These are phyloP conservation scores for Metarhizium robertsii DNA, from an alignment of 2,329 filamentous ascomycete genomes.

Conservation along the genomic window DNA sequence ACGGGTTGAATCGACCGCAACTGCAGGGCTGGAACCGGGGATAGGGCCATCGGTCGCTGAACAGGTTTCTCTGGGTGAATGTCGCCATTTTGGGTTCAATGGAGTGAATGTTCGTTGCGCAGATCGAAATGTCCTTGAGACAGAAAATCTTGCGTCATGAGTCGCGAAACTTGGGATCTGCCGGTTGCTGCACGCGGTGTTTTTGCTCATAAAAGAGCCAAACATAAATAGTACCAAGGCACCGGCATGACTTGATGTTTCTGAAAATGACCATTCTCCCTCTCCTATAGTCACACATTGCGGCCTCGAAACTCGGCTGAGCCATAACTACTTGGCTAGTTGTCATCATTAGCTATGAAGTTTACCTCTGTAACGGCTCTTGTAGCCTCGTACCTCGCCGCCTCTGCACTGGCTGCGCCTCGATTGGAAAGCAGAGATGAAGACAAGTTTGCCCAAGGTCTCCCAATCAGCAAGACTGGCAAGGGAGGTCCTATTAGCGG, in stretches of 20 bases:
- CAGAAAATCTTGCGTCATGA: not conserved
- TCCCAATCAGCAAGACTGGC: slow-evolving; percentile 46
- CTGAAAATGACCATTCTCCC: not conserved
- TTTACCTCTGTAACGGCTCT: slow-evolving; percentile 1
- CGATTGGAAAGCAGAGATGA: slow-evolving; percentile 12
- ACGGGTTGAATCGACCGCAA: not conserved
- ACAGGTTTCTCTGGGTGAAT: not conserved
- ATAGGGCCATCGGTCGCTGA: not conserved
- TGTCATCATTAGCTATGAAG: slow-evolving; percentile 8
- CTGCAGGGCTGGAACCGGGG: not conserved
- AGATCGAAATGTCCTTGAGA: slow-evolving; percentile 3
- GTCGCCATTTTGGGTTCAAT: slow-evolving; percentile 12
- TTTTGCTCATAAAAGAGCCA: not conserved
- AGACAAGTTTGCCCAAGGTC: slow-evolving; percentile 35
- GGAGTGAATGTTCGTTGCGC: not conserved
- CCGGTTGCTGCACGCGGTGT: not conserved
- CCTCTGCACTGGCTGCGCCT: slow-evolving; percentile 11
- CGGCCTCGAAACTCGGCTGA: not conserved
- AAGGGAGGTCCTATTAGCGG: slow-evolving; percentile 51
- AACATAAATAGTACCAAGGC: not conserved
- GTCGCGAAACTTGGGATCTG: not conserved
- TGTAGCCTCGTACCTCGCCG: slow-evolving; percentile 6
- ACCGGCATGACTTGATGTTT: not conserved
- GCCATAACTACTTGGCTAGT: not conserved
- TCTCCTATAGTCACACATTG: not conserved